phyloP scores from a whole-genome alignment of 2,329 filamentous ascomycete genomes.

The Teratosphaeriaceae sp. region DNA sequence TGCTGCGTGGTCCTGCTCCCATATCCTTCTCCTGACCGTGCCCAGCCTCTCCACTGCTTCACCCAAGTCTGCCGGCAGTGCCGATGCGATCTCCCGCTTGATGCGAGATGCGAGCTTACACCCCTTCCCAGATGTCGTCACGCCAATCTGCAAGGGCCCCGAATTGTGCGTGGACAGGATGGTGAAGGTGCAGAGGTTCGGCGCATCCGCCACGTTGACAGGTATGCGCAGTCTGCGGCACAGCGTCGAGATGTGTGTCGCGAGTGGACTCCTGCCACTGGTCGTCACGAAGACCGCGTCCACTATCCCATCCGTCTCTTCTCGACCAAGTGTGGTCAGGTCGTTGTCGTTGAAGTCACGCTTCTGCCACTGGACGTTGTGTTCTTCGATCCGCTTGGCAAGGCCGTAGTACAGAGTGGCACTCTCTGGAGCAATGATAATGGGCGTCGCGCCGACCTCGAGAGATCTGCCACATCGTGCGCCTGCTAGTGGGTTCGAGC shows the following conservation, averaged over 20 bases:
- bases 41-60: constrained; percentile 71
- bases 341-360: constrained; percentile 64
- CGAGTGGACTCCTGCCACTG: constrained; percentile 42
- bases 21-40: constrained; percentile 61
- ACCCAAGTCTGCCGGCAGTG: constrained; percentile 69
- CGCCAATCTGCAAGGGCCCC: constrained; percentile 86
- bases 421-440: constrained; percentile 66
- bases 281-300: constrained; percentile 88
- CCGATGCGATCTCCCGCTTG: constrained; percentile 76
- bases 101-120: constrained; percentile 91
- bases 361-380: constrained; percentile 59
- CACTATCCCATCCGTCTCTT: constrained; percentile 69
- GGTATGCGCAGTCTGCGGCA: constrained; percentile 80
- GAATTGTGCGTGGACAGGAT: constrained; percentile 84
- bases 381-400: constrained; percentile 58
- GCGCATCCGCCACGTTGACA: constrained; percentile 85
- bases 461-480: constrained; percentile 74
- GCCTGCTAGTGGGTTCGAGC: constrained; percentile 80
- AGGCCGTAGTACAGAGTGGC: constrained; percentile 50
- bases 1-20: constrained; percentile 63
- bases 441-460: constrained; percentile 71
- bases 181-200: constrained; percentile 80
- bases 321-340: constrained; percentile 68
- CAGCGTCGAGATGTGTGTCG: constrained; percentile 60
- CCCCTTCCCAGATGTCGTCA: constrained; percentile 90